Evolutionary conservation across 495 filamentous ascomycete species (phyloP).

Genomic region (Podospora didyma): DNA sequence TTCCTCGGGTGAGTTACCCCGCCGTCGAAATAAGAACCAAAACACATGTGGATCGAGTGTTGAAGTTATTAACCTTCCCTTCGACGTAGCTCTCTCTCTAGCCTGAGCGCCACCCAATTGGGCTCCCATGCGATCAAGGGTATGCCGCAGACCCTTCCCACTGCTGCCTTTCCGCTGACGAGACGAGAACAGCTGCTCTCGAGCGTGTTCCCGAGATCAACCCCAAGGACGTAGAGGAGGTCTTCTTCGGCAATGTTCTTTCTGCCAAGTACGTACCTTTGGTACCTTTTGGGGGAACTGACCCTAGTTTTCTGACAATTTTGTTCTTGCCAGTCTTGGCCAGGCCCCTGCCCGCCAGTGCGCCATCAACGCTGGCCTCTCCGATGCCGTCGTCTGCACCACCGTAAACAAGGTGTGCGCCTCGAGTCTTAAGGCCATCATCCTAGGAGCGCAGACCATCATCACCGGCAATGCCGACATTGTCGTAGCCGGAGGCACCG

Average conservation of each 20-base stretch:
- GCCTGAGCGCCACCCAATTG: slow-evolving; percentile 78
- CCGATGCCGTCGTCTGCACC: slow-evolving; percentile 74
- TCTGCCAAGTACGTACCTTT: slow-evolving; percentile 76
- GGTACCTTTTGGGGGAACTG: not conserved
- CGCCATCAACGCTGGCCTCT: slow-evolving; percentile 80
- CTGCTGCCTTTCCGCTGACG: slow-evolving; percentile 12
- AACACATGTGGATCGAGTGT: not conserved
- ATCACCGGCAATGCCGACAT: slow-evolving; percentile 88
- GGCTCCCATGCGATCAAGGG: slow-evolving; percentile 90
- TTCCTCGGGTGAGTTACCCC: slow-evolving; percentile 71
- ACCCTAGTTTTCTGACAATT: slow-evolving; percentile 2
- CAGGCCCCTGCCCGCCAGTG: slow-evolving; percentile 96
- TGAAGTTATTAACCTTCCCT: slow-evolving; percentile 4
- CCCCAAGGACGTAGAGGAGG: slow-evolving; percentile 85
- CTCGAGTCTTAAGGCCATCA: slow-evolving; percentile 87
- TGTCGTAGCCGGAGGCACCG: slow-evolving; percentile 87
- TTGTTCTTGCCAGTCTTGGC: slow-evolving; percentile 63
- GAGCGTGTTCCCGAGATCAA: slow-evolving; percentile 81
- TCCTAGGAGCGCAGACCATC: slow-evolving; percentile 92
- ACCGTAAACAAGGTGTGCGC: slow-evolving; percentile 99
- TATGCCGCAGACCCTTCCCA: slow-evolving; percentile 34
- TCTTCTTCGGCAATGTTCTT: slow-evolving; percentile 97
- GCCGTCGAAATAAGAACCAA: not conserved
- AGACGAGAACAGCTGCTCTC: slow-evolving; percentile 61
- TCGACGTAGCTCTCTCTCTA: slow-evolving; percentile 63